A percentile compares a stretch with the other conserved stretches of the same genome.
Evolutionary conservation across 2,329 filamentous ascomycete species (phyloP).

Genomic region (Sporothrix curviconia): DNA sequence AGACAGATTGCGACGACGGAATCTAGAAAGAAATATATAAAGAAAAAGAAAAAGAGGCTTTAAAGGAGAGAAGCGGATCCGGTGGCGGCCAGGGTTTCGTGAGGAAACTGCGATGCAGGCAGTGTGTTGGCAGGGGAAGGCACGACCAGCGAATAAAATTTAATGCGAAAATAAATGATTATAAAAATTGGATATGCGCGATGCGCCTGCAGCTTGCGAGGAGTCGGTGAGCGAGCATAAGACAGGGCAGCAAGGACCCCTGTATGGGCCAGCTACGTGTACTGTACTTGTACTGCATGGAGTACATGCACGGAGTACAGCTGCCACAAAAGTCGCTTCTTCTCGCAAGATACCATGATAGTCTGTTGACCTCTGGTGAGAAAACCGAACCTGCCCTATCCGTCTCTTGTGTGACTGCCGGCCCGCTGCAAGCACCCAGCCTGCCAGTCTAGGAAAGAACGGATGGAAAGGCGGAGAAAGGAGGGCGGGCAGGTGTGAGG

Average conservation of each 20-base stretch:
- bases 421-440: slow-evolving; percentile 5
- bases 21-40: not conserved
- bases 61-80: not conserved
- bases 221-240: slow-evolving; percentile 32
- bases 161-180: slow-evolving; percentile 1
- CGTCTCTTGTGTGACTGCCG: slow-evolving; percentile 5
- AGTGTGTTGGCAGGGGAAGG: not conserved
- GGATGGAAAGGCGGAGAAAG: not conserved
- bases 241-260: slow-evolving; percentile 10
- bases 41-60: not conserved
- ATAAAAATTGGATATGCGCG: slow-evolving; percentile 17
- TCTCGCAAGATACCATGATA: no score
- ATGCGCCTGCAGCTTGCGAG: slow-evolving; percentile 14
- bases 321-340: no score
- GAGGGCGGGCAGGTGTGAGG: no score
- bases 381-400: not conserved
- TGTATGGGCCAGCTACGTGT: no score
- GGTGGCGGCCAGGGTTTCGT: not conserved
- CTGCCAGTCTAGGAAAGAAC: not conserved
- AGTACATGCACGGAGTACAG: no score
- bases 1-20: not conserved
- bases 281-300: no score
- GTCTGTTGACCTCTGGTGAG: no score
- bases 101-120: not conserved
- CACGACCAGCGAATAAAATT: slow-evolving; percentile 8